A percentile compares a stretch with the other conserved stretches of the same genome.
Conservation (phyloP, 495 filamentous ascomycete genomes). For the Neurospora sp. region DNA sequence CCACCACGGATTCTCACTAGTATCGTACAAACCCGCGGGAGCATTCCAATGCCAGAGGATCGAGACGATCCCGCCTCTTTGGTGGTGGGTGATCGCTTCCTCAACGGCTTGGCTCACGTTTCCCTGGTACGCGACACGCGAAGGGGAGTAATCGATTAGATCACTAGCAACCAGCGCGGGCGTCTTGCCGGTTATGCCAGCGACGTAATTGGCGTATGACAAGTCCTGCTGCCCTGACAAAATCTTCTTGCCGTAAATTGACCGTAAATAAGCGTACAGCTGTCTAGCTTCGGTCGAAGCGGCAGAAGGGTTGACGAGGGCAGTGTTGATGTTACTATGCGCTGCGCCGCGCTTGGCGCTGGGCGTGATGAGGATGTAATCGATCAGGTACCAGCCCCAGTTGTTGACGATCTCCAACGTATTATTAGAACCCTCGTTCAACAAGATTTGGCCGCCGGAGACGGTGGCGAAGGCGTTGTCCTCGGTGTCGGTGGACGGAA, state of each 20-base stretch:
- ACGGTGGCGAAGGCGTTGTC: constrained; percentile 15
- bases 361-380: constrained; percentile 30
- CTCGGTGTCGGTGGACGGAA: constrained; percentile 15
- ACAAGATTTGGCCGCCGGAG: constrained; percentile 31
- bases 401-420: constrained; percentile 35
- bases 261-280: constrained; percentile 28
- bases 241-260: constrained; percentile 36
- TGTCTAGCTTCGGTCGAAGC: constrained; percentile 13
- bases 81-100: constrained; percentile 33
- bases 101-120: constrained; percentile 29
- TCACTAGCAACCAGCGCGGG: constrained; percentile 35
- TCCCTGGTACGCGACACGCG: constrained; percentile 29
- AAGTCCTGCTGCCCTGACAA: constrained; percentile 41
- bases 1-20: constrained; percentile 34
- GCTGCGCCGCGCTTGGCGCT: constrained; percentile 24
- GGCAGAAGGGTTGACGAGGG: constrained; percentile 20
- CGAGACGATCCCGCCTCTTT: constrained; percentile 33
- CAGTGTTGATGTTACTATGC: constrained; percentile 26
- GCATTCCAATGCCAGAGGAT: constrained; percentile 40
- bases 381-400: constrained; percentile 40
- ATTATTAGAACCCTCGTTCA: constrained; percentile 34
- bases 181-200: constrained; percentile 33
- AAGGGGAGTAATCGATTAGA: constrained; percentile 39
- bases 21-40: constrained; percentile 28
- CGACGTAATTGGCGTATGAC: constrained; percentile 25